These are phyloP conservation scores for Penicillium sp. DNA, from an alignment of 2,329 filamentous ascomycete species.

Conservation along the genomic window DNA sequence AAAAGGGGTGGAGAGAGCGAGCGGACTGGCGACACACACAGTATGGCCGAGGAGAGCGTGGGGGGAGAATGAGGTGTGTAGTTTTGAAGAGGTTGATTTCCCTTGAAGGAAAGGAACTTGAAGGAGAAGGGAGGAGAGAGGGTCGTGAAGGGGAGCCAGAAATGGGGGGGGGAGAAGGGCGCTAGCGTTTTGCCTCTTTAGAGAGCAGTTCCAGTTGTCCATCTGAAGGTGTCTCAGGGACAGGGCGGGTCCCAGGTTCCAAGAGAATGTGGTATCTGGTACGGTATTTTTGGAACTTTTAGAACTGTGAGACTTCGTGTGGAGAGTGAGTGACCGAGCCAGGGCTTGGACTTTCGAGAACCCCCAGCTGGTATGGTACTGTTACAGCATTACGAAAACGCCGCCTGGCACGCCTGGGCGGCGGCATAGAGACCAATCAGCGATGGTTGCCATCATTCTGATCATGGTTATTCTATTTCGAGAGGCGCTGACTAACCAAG, in stretches of 20 bases:
- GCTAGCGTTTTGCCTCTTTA: slow-evolving; percentile 12
- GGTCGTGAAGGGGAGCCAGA: neutral
- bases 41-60: slow-evolving; percentile 32
- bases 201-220: neutral
- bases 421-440: neutral
- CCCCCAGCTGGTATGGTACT: neutral
- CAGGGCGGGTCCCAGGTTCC: slow-evolving; percentile 9
- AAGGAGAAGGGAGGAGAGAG: slow-evolving; percentile 6
- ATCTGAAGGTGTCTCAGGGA: slow-evolving; percentile 16
- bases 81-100: slow-evolving; percentile 9
- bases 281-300: slow-evolving; percentile 7
- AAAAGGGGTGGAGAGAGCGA: slow-evolving; percentile 32
- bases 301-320: neutral
- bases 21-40: slow-evolving; percentile 40
- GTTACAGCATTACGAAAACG: neutral
- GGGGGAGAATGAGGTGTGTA: slow-evolving; percentile 12
- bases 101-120: slow-evolving; percentile 2
- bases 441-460: neutral
- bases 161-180: neutral
- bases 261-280: slow-evolving; percentile 10
- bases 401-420: slow-evolving; percentile 6
- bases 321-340: no score
- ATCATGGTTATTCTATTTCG: neutral
- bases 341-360: no score
- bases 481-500: neutral